These are phyloP conservation scores for Coprinellus micaceus DNA, from an alignment of 768 basidiomycete genomes.

Conservation along the genomic window DNA sequence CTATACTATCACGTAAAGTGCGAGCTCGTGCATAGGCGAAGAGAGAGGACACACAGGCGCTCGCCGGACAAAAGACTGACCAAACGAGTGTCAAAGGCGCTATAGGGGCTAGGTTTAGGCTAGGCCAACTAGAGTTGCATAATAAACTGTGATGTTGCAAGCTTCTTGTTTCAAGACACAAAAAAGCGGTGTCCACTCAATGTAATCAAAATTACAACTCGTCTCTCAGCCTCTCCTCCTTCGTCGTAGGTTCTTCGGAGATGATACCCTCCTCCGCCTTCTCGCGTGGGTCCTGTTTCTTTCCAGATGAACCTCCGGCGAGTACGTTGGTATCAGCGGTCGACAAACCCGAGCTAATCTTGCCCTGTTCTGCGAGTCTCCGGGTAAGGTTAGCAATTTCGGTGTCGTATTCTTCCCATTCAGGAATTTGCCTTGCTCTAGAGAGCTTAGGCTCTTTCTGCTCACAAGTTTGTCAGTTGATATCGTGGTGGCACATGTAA, in stretches of 20 bases:
- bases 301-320: constrained; percentile 40
- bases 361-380: constrained; percentile 64
- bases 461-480: no score
- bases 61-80: no score
- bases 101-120: no score
- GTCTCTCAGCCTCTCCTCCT: constrained; percentile 3
- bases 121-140: no score
- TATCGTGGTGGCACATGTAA: constrained; percentile 4
- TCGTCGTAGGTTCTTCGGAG: neutral
- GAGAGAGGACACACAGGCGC: no score
- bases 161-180: neutral
- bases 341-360: constrained; percentile 63
- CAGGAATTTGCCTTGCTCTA: constrained; percentile 91
- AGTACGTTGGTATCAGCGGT: constrained; percentile 68
- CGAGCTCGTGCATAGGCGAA: no score
- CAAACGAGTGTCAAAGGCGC: no score
- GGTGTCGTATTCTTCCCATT: constrained; percentile 92
- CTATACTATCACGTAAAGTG: no score
- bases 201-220: constrained; percentile 1
- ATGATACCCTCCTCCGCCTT: neutral
- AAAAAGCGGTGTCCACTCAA: neutral
- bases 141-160: no score
- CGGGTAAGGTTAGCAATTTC: constrained; percentile 86
- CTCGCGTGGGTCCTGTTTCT: neutral
- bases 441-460: constrained; percentile 97